A percentile compares a stretch with the other conserved stretches of the same genome.
phyloP scores from a whole-genome alignment of 495 filamentous ascomycete species.

The Usnea hakonensis region DNA sequence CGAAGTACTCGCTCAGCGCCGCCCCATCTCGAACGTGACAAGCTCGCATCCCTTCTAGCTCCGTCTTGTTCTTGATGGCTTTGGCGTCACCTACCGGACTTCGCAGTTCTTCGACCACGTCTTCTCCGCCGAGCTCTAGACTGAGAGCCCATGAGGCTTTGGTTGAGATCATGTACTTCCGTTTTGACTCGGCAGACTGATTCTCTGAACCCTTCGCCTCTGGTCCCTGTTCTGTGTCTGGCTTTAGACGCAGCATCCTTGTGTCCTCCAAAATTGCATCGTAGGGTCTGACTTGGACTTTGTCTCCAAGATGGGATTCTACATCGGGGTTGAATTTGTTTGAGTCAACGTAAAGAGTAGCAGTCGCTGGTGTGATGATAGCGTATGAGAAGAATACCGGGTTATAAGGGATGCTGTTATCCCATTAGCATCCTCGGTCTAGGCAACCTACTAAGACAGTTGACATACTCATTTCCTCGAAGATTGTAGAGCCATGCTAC shows the following conservation, averaged over 20 bases:
- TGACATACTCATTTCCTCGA: conserved; percentile 76
- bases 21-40: conserved; percentile 95
- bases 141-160: conserved; percentile 92
- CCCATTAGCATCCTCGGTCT: conserved; percentile 20
- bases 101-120: conserved; percentile 74
- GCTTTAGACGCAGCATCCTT: conserved; percentile 47
- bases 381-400: conserved; percentile 99
- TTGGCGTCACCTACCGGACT: conserved; percentile 92
- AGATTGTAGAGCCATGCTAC: conserved; percentile 98
- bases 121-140: conserved; percentile 78
- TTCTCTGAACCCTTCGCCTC: conserved; percentile 26
- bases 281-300: conserved; percentile 77
- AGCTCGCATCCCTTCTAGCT: conserved; percentile 85
- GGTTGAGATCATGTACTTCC: conserved; percentile 82
- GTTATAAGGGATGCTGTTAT: conserved; percentile 83
- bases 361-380: conserved; percentile 70
- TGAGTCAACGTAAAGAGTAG: conserved; percentile 77
- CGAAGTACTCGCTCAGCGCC: conserved; percentile 85
- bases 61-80: conserved; percentile 90
- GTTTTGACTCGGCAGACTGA: conserved; percentile 26
- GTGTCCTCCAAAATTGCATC: conserved; percentile 73
- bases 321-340: conserved; percentile 67
- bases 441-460: background rate
- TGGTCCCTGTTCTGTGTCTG: conserved; percentile 31
- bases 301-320: conserved; percentile 60